These are phyloP conservation scores for Cucumis melo DNA, from an alignment of 306 rosid species.

Conservation along the genomic window DNA sequence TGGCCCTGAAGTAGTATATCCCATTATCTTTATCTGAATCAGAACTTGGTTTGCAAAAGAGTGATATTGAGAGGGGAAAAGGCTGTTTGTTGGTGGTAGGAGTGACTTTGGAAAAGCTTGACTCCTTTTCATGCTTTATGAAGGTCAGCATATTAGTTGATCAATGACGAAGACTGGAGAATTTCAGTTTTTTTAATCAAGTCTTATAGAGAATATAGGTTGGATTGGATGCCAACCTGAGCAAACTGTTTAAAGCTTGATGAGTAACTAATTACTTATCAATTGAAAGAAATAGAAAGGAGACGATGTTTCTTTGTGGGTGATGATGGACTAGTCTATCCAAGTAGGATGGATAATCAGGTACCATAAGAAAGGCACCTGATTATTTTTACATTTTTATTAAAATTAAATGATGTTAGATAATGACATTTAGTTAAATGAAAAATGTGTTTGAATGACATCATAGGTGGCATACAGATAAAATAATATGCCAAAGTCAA, in stretches of 20 bases:
- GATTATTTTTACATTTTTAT: not conserved
- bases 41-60: not conserved
- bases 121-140: not conserved
- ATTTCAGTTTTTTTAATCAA: not conserved
- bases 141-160: slow-evolving; percentile 5
- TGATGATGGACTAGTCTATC: not conserved
- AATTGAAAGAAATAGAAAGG: not conserved
- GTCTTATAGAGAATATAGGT: not conserved
- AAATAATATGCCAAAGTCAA: not conserved
- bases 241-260: not conserved
- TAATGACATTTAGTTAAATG: not conserved
- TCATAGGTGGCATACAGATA: not conserved
- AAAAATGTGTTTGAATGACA: not conserved
- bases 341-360: not conserved
- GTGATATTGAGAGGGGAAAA: not conserved
- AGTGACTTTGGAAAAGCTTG: not conserved
- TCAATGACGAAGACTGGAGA: not conserved
- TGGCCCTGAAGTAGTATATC: slow-evolving; percentile 30
- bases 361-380: not conserved
- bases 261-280: not conserved
- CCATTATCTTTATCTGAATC: slow-evolving; percentile 22
- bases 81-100: slow-evolving; percentile 2
- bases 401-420: not conserved
- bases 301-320: not conserved
- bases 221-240: slow-evolving; percentile 8